Base-by-base conservation (phyloP, 805 yeast species). In the Blastobotrys peoriensis region DNA sequence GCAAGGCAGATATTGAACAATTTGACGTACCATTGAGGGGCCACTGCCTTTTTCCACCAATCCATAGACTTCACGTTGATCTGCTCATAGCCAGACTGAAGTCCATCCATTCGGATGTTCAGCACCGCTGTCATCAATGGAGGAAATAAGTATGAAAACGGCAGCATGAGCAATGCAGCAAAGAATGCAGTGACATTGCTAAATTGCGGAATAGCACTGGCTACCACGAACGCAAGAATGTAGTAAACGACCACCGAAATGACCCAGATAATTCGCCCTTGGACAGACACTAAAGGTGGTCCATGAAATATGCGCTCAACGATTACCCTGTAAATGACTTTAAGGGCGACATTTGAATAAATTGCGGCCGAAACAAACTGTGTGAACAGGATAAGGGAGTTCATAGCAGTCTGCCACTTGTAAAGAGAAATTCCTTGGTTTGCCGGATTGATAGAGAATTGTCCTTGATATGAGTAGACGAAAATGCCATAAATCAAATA, bases 141-240 rank as follows among this genome's bases (percentile, higher is more conserved):
- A n/a, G 73, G 73, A 56, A 68, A 61, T 9, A 71, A 68, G 57
- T 68, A 68, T 25, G 70, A 63, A 57, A 68, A 68, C 50, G 67
- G 68, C 44, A 67, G 59, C 34, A 67, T 67, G 51, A 71, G 67
- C 48, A 67, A 54, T 3, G 71, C 65, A 43, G 70, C 72, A 18
- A 68, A 57, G 27, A 68, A 53, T 3, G 61, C 41, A n/a, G 64
- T 61, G 34, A 68, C 52, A 19, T 61, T 59, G 19, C 62, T 53
- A 48, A 68, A 62, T 45, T 64, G 62, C 34, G 72, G 72, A 48
- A 68, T 65, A 21, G 70, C 70, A 34, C 68, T 59, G 35, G 68
- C 71, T 48, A 68, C 52, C 30, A 67, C 57, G 48, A 59, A 68
- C 5, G 71, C 72, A 23, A 66, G 49, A 4, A 60, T 69, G 70